Conservation (phyloP, 129 eudicot genomes). For the Erigeron canadensis region DNA sequence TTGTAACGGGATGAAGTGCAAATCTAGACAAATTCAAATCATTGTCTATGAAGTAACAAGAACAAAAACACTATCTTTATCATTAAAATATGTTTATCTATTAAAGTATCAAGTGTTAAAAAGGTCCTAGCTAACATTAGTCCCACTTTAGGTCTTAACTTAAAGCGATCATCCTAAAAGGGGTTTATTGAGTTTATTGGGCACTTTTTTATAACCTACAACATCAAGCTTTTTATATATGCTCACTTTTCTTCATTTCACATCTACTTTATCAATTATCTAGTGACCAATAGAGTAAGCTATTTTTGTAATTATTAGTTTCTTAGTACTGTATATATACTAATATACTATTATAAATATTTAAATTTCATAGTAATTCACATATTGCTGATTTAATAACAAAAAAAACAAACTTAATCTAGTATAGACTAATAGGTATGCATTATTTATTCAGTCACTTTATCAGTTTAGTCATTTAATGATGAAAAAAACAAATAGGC, state of each 20-base stretch:
- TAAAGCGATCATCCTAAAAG: not conserved
- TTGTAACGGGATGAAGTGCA: no score
- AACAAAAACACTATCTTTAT: not conserved
- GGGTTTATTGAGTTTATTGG: not conserved
- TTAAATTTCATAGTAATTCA: no score
- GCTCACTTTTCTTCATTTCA: conserved; percentile 2
- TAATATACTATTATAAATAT: no score
- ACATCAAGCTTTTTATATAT: not conserved
- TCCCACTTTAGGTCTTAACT: not conserved
- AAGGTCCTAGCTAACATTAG: not conserved
- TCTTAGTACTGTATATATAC: no score
- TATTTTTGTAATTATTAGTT: not conserved
- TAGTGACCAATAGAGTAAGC: not conserved
- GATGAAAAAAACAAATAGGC: no score
- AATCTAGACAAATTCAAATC: no score
- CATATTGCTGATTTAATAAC: no score
- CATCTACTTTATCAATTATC: not conserved
- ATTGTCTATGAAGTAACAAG: no score
- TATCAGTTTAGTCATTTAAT: no score
- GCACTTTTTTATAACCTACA: not conserved
- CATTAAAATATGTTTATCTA: not conserved
- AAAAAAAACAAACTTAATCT: no score
- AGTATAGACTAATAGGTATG: no score
- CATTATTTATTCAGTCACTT: no score
- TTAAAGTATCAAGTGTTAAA: not conserved